Evolutionary conservation across 176 grass and related monocot species (phyloP).

Genomic region (Canna indica): DNA sequence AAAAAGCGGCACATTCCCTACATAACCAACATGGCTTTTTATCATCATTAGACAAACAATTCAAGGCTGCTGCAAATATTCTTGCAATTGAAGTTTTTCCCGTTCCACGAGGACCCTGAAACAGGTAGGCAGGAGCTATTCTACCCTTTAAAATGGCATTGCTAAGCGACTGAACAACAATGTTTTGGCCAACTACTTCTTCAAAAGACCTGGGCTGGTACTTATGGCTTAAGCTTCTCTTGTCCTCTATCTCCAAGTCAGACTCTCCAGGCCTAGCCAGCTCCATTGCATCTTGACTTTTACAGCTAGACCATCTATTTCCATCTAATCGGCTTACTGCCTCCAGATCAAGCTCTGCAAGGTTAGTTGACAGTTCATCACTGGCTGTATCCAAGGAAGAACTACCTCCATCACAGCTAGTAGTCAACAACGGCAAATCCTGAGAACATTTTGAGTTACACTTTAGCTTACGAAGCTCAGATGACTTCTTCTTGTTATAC

Average conservation of each 20-base stretch:
- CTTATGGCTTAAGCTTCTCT: constrained; percentile 88
- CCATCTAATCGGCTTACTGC: constrained; percentile 69
- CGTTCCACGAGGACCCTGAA: constrained; percentile 88
- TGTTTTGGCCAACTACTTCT: constrained; percentile 81
- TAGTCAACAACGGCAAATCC: constrained; percentile 43
- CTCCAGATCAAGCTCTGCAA: constrained; percentile 85
- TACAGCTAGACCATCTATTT: constrained; percentile 84
- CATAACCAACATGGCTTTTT: constrained; percentile 74
- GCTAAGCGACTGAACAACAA: constrained; percentile 65
- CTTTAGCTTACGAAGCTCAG: constrained; percentile 35
- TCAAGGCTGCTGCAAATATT: constrained; percentile 61
- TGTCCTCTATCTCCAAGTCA: constrained; percentile 28
- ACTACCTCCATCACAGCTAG: constrained; percentile 43
- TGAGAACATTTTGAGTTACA: constrained; percentile 41
- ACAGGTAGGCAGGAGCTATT: constrained; percentile 77
- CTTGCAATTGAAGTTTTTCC: constrained; percentile 76
- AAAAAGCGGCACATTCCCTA: constrained; percentile 45
- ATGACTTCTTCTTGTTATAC: constrained; percentile 51
- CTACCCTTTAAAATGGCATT: constrained; percentile 68
- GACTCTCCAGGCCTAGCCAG: constrained; percentile 16
- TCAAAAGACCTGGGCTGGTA: constrained; percentile 71
- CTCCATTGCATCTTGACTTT: constrained; percentile 53
- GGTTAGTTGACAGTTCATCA: constrained; percentile 72
- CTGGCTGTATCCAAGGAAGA: constrained; percentile 66
- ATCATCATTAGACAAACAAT: constrained; percentile 41